These are phyloP conservation scores for Pterulicium gracile DNA, from an alignment of 1,284 basidiomycete species.

Conservation along the genomic window DNA sequence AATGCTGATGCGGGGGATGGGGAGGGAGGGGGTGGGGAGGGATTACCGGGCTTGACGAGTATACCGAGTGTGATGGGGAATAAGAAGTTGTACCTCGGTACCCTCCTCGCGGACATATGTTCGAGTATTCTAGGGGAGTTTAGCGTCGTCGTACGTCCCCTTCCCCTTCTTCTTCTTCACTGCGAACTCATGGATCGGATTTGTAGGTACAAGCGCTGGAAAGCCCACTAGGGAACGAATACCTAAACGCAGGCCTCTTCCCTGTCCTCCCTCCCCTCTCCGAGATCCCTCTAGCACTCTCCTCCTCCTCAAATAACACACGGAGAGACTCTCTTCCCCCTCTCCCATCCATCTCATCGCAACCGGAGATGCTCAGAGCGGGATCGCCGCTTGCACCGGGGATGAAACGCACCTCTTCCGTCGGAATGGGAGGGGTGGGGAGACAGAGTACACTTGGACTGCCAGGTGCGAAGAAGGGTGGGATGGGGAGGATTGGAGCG, in stretches of 20 bases:
- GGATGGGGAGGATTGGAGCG: slow-evolving; percentile 48
- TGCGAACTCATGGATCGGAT: slow-evolving; percentile 11
- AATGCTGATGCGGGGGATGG: slow-evolving; percentile 43
- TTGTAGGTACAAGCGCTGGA: slow-evolving; percentile 53
- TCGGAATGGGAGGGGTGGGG: too few species aligned
- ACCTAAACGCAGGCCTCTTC: slow-evolving; percentile 54
- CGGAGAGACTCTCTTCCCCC: slow-evolving; percentile 31
- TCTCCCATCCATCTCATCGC: slow-evolving; percentile 39
- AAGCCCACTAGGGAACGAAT: slow-evolving; percentile 64
- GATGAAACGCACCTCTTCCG: slow-evolving; percentile 44
- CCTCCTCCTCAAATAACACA: slow-evolving; percentile 19
- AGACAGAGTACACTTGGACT: slow-evolving; percentile 41
- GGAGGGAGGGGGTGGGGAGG: slow-evolving; percentile 30
- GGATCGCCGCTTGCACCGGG: slow-evolving; percentile 31
- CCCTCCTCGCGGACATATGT: slow-evolving; percentile 78
- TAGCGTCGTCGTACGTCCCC: slow-evolving; percentile 53
- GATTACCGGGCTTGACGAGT: slow-evolving; percentile 52
- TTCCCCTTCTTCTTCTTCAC: slow-evolving; percentile 9
- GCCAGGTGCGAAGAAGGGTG: slow-evolving; percentile 39
- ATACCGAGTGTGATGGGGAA: slow-evolving; percentile 74
- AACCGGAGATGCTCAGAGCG: slow-evolving; percentile 40
- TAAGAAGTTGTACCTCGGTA: slow-evolving; percentile 74
- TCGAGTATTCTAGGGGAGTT: slow-evolving; percentile 79
- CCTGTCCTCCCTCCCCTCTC: slow-evolving; percentile 46
- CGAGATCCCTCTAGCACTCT: slow-evolving; percentile 47